Evolutionary conservation across 352 stramenopile genomes (phyloP), one percentile per base, ranked within the genome.

Genomic region (Pythium brachiatum): DNA sequence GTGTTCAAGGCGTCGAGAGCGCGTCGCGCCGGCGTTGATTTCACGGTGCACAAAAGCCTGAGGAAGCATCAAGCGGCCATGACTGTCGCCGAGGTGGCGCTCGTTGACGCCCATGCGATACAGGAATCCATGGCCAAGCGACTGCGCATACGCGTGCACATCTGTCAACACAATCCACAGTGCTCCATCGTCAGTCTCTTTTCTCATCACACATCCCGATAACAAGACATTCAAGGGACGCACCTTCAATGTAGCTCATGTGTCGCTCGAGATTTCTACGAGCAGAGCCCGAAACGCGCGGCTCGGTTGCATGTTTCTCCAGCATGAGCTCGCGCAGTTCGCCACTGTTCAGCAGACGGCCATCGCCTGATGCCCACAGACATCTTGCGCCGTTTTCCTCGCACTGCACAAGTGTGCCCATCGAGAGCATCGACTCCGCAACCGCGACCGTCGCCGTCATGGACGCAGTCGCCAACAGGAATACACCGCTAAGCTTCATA

Each of bases 201-300:
- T 36, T 38, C 29, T 38, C n/a, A 43, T 43, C 7, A 56, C 4
- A 36, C 13, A 25, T 16, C 20, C 8, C 12, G 4, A 44, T 26
- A 7, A 32, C 6, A 11, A 25, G 5, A 31, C 7, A 38, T 12
- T 39, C 16, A 23, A 39, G 23, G 23, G 27, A 11, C 57, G 38
- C 53, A 92, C 81, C 78, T 72, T 91, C 81, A 26, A 93, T 76
- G 65, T 93, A 93, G 47, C 74, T 69, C 75, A 93, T 91, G 73
- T 93, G 83, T 25, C 59, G 66, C 52, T 88, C 53, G n/a, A 92
- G 64, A 57, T 90, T 90, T 57, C 79, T 74, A 41, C 66, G 66
- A 16, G 69, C 60, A 2, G 27, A 43, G 6, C 12, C 47, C 26
- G 57, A 20, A 18, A 16, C 13, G 15, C 12, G 31, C 46, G 63